Base-by-base conservation (phyloP, 352 stramenopile genomes). In the Phytopythium vexans region DNA sequence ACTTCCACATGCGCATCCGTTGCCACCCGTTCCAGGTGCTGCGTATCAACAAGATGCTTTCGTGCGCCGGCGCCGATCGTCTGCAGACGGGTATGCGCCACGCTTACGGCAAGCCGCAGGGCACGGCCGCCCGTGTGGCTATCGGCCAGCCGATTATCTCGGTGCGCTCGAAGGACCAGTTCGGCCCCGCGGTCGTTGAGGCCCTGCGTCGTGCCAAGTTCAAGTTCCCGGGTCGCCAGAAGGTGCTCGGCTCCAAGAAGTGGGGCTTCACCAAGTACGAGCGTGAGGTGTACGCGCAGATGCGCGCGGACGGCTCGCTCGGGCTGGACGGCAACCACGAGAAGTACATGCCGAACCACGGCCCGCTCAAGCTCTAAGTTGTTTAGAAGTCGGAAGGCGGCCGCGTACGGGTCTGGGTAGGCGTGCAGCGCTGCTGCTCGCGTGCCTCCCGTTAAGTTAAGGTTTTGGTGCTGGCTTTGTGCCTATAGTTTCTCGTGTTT, bases 31-130 rank as follows among this genome's bases (percentile, higher is more conserved):
- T 98, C 90, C 97, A 99, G 70, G 97, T 99, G 41, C 80, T 99
- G 49, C 94, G 97, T 88, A 98, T 98, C 76, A 99, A 99, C 81
- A 99, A 99, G 80, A 99, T 99, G 97, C 92, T 99, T 97, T 99
- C 94, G 61, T 99, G 97, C 79, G 97, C 97, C 66, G 97, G 97
- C 82, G 97, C 97, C 61, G 97, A 99, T 98, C 84, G 97, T 72
- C 86, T 97, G 42, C 92, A 97, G 63, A 98, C 88, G 52, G 97
- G 97, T 78, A 99, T 99, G 97, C 92, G 97, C 80, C 95, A 99
- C 88, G 97, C 97, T 21, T 99, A 99, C 89, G 97, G 97, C 60
- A 99, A 99, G 86, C 97, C 97, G 49, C 94, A 95, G 62, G 97
- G 96, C 76, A 89, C 97, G 32, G 95, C 97, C n/a, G 97, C 97